Evolutionary conservation across 805 yeast genomes (phyloP).

Genomic region (Kodamaea leandrae): DNA sequence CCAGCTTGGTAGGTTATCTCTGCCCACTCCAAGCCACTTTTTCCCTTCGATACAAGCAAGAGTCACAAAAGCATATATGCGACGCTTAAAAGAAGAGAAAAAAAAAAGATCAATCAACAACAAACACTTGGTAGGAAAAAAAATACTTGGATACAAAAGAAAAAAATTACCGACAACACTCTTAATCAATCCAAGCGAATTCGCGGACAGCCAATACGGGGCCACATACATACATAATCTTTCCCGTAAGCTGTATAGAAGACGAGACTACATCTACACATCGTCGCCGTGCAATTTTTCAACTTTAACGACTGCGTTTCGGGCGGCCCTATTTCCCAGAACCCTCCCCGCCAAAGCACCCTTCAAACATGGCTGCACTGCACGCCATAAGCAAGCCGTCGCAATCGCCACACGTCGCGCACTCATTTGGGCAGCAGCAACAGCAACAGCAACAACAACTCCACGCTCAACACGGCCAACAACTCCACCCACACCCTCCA

Average conservation of each 20-base stretch:
- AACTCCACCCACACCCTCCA: background rate
- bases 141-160: background rate
- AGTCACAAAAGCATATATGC: background rate
- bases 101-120: conserved; percentile 6
- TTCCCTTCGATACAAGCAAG: no score
- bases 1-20: no score
- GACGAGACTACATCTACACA: background rate
- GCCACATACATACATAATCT: background rate
- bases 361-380: conserved; percentile 9
- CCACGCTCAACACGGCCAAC: conserved; percentile 3
- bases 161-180: conserved; percentile 4
- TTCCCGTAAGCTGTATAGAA: background rate
- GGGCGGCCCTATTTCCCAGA: background rate
- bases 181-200: background rate
- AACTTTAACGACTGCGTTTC: no score
- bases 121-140: conserved; percentile 3
- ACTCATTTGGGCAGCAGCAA: background rate
- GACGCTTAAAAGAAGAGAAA: conserved; percentile 1
- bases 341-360: background rate
- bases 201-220: conserved; percentile 2
- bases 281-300: background rate
- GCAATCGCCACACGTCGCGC: conserved; percentile 9
- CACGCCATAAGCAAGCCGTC: conserved; percentile 9
- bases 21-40: no score
- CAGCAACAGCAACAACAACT: conserved; percentile 2